Evolutionary conservation across 2,329 filamentous ascomycete genomes (phyloP).

Genomic region (Trichoderma koningii): DNA sequence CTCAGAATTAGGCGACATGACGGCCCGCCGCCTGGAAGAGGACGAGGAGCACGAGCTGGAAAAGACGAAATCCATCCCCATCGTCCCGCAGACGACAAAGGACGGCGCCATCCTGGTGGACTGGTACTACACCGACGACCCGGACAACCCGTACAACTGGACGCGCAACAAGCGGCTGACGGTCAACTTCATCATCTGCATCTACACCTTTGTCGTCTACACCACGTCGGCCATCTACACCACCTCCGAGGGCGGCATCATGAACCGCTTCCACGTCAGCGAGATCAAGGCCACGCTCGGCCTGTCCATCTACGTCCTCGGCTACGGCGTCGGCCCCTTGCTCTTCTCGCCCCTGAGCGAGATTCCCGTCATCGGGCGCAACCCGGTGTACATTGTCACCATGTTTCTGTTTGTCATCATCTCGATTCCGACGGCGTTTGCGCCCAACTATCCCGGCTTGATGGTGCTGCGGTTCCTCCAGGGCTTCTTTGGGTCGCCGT

Average conservation of each 20-base stretch:
- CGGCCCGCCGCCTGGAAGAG: conserved; percentile 7
- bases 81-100: conserved; percentile 51
- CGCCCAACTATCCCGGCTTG: conserved; percentile 63
- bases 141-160: conserved; percentile 60
- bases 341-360: conserved; percentile 68
- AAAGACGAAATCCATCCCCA: conserved; percentile 50
- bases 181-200: conserved; percentile 50
- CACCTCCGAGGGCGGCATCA: conserved; percentile 50
- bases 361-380: conserved; percentile 67
- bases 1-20: conserved; percentile 18
- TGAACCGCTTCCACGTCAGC: conserved; percentile 55
- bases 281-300: conserved; percentile 57
- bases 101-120: conserved; percentile 57
- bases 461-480: conserved; percentile 66
- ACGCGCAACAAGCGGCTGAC: conserved; percentile 45
- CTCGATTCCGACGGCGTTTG: conserved; percentile 64
- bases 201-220: conserved; percentile 65
- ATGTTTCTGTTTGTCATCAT: conserved; percentile 70
- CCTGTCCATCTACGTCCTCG: conserved; percentile 64
- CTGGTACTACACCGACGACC: conserved; percentile 58
- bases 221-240: conserved; percentile 52
- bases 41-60: conserved; percentile 43
- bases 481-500: conserved; percentile 67
- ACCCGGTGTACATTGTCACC: conserved; percentile 66
- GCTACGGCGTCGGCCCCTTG: conserved; percentile 64